Base-by-base conservation (phyloP, 164 flowering plant genomes). In the Vitis rotundifolia region DNA sequence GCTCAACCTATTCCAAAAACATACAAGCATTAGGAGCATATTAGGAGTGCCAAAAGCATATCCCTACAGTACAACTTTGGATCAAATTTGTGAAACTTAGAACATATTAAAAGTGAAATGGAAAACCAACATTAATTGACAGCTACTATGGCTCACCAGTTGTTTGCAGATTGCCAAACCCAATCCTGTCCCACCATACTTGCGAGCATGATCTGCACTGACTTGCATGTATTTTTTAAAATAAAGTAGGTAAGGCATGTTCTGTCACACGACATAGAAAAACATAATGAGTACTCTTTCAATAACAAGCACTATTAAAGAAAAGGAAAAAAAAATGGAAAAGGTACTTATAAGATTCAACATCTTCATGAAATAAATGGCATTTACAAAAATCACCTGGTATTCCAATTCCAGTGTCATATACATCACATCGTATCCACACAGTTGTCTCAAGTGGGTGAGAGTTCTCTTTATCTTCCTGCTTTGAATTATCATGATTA, bases 121-220 rank as follows among this genome's bases (percentile, higher is more conserved):
- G 11, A 59, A 49, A 18, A n/a, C 8, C 28, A 28, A 54, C 3
- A 8, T 51, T 29, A 52, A 49, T 12, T 37, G 44, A 11, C 8
- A 37, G 14, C 14, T 63, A 69, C 14, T 68, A 56, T 67, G 50
- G 61, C 73, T 79, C 79, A 95, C 99, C 96, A 95, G 84, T 76
- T 93, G 97, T 81, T 95, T 95, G 86, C 99, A 93, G 69, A 95
- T 95, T 70, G 99, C 98, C 9, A 95, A 86, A 70, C 99, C 99
- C 47, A 95, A 82, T 63, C 99, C 99, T 48, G 99, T 95, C 63
- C 99, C 99, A 49, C 99, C 99, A 81, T 95, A 95, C 71, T 95
- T 95, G 55, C 99, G 86, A 68, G 99, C 98, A 84, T 94, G 97
- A 78, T 91, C 99, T 4, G 94, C 87, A 71, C 98, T 88, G 47